Evolutionary conservation across 2,329 filamentous ascomycete species (phyloP), one percentile per base, ranked within the genome.

Genomic region (Exophiala viscosa): DNA sequence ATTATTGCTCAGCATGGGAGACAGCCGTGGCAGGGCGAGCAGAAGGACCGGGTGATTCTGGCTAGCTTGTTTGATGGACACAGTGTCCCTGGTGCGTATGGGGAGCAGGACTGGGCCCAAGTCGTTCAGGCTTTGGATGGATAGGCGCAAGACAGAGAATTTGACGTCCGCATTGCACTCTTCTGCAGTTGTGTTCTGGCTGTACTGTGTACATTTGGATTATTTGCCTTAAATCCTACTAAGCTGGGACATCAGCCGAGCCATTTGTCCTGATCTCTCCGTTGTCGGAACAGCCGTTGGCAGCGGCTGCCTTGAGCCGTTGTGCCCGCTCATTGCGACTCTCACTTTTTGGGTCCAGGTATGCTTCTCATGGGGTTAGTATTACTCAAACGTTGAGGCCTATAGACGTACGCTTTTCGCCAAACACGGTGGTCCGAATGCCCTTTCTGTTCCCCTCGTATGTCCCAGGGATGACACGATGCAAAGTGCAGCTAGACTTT

Each of bases 61-160:
- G 75, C 75, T 6, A 77, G 74, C 60, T 56, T 77, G 17, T 77
- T 74, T 55, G 74, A 77, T 65, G 75, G 74, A 1, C 62, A 69
- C 5, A 62, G 59, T 20, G 72, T 76, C 3, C 75, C 75, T 11
- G 75, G 74, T 2, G 66, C 69, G 5, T 77, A 75, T 64, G 65
- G 65, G 0, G 64, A 64, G 53, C 69, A 66, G 3, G 70, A 72
- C 3, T 77, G 74, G 75, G 73, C 72, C 1, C 71, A 74, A 52
- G 70, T 77, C 28, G 73, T 76, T 4, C 73, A 75, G 55, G 74
- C 73, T 3, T 59, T 70, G 31, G 69, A 71, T 48, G 66, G 62
- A 15, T 57, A 20, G 35, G 23, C 23, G 23, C 23, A 28, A 28
- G 8, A 1, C 3, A 28, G 8, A 5, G 1, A 7, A 4, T 1